phyloP scores from a whole-genome alignment of 2,329 filamentous ascomycete genomes.

The Trichoderma koningii region DNA sequence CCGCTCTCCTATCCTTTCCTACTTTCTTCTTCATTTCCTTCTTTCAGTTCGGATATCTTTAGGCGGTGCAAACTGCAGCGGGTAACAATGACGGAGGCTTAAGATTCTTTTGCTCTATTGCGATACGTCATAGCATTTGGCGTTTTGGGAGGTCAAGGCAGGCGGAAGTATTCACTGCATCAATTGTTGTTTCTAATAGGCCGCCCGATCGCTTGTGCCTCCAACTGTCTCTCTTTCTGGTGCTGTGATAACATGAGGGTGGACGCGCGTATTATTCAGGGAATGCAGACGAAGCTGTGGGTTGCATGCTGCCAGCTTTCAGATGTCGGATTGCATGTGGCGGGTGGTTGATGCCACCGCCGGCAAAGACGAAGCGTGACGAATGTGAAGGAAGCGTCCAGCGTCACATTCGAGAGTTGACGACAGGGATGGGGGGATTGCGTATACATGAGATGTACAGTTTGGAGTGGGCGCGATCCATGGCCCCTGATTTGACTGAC shows the following conservation, averaged over 20 bases:
- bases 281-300: not conserved
- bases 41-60: conserved; percentile 15
- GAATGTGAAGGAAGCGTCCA: too few species aligned
- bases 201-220: not conserved
- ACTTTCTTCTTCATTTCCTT: conserved; percentile 10
- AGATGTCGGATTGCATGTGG: too few species aligned
- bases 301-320: not conserved
- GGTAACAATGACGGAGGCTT: conserved; percentile 26
- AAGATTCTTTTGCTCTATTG: conserved; percentile 10
- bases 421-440: too few species aligned
- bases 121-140: conserved; percentile 35
- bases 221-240: not conserved
- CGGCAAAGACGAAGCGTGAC: too few species aligned
- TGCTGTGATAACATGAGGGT: not conserved
- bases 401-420: too few species aligned
- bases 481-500: not conserved
- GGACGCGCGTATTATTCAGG: not conserved
- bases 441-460: too few species aligned
- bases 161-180: conserved; percentile 15
- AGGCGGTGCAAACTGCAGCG: conserved; percentile 11
- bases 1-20: conserved; percentile 6
- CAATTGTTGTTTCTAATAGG: conserved; percentile 1
- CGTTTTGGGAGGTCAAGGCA: conserved; percentile 27
- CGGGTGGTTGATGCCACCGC: too few species aligned
- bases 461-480: too few species aligned